phyloP scores from a whole-genome alignment of 306 rosid species.

The Mimosa pudica region DNA sequence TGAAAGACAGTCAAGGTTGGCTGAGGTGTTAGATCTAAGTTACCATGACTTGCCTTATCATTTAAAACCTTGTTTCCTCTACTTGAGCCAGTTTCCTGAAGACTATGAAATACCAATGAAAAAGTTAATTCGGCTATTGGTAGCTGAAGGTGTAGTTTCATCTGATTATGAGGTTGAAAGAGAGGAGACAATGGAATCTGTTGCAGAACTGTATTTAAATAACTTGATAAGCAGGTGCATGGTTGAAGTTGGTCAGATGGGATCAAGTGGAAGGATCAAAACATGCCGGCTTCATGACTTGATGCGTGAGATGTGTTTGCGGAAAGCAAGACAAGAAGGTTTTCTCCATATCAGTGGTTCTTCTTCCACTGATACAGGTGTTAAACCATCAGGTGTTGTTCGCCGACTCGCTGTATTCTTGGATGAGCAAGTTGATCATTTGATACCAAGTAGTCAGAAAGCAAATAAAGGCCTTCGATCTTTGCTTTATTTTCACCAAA shows the following conservation, averaged over 20 bases:
- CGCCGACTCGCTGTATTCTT: slow-evolving; percentile 52
- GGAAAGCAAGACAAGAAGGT: slow-evolving; percentile 46
- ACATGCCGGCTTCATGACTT: slow-evolving; percentile 58
- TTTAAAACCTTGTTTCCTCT: slow-evolving; percentile 56
- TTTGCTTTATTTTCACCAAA: slow-evolving; percentile 42
- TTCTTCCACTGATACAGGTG: not conserved
- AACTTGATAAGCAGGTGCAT: slow-evolving; percentile 51
- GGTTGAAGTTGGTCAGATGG: slow-evolving; percentile 52
- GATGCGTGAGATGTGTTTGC: slow-evolving; percentile 53
- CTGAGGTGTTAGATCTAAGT: slow-evolving; percentile 53
- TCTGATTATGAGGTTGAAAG: slow-evolving; percentile 36
- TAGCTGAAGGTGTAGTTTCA: slow-evolving; percentile 58
- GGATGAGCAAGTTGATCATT: slow-evolving; percentile 17
- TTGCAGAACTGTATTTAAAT: slow-evolving; percentile 44
- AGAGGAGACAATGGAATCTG: slow-evolving; percentile 43
- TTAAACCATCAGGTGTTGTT: slow-evolving; percentile 24
- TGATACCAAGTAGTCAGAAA: slow-evolving; percentile 16
- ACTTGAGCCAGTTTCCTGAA: slow-evolving; percentile 59
- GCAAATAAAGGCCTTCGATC: slow-evolving; percentile 39
- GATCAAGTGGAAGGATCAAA: slow-evolving; percentile 50
- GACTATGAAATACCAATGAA: slow-evolving; percentile 49
- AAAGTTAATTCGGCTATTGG: slow-evolving; percentile 47
- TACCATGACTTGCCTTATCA: slow-evolving; percentile 48
- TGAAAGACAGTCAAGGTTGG: slow-evolving; percentile 39
- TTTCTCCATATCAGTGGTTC: slow-evolving; percentile 36